A percentile compares a stretch with the other conserved stretches of the same genome.
phyloP scores from a whole-genome alignment of 1,139 yeast genomes.

The Taphrina communis region DNA sequence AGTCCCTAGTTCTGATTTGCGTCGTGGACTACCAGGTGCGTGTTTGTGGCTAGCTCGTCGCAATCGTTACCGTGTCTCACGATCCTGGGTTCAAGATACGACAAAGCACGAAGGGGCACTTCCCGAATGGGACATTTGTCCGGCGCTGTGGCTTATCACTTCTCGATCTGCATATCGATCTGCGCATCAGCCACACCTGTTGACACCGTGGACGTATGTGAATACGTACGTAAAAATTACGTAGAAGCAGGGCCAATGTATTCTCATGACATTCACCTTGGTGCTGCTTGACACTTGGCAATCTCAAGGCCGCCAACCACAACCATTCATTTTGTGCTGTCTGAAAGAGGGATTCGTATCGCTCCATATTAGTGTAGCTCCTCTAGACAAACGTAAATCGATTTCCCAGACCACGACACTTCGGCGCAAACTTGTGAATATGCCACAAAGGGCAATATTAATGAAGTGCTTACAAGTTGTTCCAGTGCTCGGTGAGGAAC shows the following conservation, averaged over 20 bases:
- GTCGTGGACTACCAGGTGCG: not conserved
- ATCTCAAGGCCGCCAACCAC: too few species aligned
- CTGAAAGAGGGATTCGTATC: too few species aligned
- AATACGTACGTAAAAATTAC: not conserved
- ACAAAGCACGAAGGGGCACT: not conserved
- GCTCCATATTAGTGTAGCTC: too few species aligned
- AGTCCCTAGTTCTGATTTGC: not conserved
- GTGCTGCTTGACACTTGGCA: too few species aligned
- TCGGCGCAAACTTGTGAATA: too few species aligned
- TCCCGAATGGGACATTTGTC: not conserved
- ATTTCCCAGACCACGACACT: too few species aligned
- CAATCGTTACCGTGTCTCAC: not conserved
- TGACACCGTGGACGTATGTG: not conserved
- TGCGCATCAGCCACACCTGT: conserved; percentile 17
- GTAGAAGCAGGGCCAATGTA: not conserved
- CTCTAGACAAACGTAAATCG: too few species aligned
- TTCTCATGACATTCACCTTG: too few species aligned
- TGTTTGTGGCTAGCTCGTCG: not conserved
- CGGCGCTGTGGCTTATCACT: conserved; percentile 7
- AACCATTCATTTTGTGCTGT: too few species aligned
- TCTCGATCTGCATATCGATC: conserved; percentile 12
- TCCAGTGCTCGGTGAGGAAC: too few species aligned
- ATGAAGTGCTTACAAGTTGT: too few species aligned
- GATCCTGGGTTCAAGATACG: not conserved
- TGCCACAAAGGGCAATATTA: too few species aligned